A percentile compares a stretch with the other conserved stretches of the same genome.
Conservation (phyloP, 1,139 yeast genomes). For the Williopsis jadinii region DNA sequence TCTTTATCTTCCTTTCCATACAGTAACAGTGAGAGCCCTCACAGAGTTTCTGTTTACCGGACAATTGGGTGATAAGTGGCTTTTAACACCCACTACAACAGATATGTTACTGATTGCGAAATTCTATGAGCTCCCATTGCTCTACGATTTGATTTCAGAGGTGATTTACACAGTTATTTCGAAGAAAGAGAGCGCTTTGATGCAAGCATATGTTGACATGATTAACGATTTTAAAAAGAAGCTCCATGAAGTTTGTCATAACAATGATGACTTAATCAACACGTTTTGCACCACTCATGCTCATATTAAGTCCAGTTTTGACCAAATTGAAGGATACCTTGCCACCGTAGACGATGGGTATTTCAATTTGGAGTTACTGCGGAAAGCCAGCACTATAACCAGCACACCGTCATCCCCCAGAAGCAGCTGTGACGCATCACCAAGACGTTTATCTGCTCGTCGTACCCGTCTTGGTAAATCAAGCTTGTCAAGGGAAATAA, state of each 20-base stretch:
- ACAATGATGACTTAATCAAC: constrained; percentile 9
- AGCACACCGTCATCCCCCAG: constrained; percentile 5
- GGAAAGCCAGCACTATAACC: constrained; percentile 33
- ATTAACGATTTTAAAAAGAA: constrained; percentile 11
- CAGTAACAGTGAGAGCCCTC: constrained; percentile 54
- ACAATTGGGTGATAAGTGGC: constrained; percentile 70
- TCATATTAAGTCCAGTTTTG: constrained; percentile 19
- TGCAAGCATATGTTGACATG: constrained; percentile 29
- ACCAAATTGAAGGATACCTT: constrained; percentile 34
- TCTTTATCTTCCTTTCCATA: constrained; percentile 59
- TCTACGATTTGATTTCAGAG: constrained; percentile 63
- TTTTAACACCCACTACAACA: constrained; percentile 55
- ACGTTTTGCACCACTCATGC: constrained; percentile 14
- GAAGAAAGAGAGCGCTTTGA: constrained; percentile 48
- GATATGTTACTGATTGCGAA: constrained; percentile 58
- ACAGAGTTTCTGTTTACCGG: constrained; percentile 73
- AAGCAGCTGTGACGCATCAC: constrained; percentile 8
- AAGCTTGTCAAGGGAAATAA: constrained; percentile 17
- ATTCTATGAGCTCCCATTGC: constrained; percentile 56
- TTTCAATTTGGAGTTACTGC: constrained; percentile 47
- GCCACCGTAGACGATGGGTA: constrained; percentile 56
- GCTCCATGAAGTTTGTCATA: constrained; percentile 6
- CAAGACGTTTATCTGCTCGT: constrained; percentile 7
- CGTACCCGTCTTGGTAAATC: constrained; percentile 17
- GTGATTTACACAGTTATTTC: constrained; percentile 64